Base-by-base conservation (phyloP, 176 grass and related monocot genomes). In the Canna indica region DNA sequence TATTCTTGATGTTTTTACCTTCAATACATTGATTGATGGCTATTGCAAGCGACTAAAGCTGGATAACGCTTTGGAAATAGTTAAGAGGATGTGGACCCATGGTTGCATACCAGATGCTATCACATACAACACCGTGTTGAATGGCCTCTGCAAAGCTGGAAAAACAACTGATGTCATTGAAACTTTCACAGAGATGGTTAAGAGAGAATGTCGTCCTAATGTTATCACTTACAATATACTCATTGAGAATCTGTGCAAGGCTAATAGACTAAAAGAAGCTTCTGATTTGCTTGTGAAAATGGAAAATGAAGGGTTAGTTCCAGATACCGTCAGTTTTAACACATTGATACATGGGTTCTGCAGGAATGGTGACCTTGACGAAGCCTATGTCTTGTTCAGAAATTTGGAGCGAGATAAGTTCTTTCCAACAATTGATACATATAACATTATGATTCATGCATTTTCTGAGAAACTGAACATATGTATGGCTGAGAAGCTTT, bases 1-100 rank as follows among this genome's bases (percentile, higher is more conserved):
- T 44, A 79, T 96, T 75, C 92, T 88, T 38, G 86, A 96, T 70
- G 69, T 83, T 36, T 96, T 91, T 78, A 96, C 88, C 73, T 96
- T 90, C 70, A 96, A 96, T 75, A 96, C 86, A 67, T 83, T 96
- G 78, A 87, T 91, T 48, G 81, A 96, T 77, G 93, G 88, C 34
- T 89, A 91, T 71, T 96, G 93, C 77, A 91, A 87, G 84, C 76
- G 61, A 76, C 73, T 96, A 75, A 83, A 83, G 71, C n/a, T 96
- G 67, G 75, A 90, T 28, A 67, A 75, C 73, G 93, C 88, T 83
- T 84, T 96, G 77, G 84, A 84, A 67, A 78, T 96, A 66, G 86
- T 96, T 71, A 80, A 82, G 64, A 88, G 88, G 73, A 90, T 96
- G 93, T 91, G 93, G 93, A 86, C 67, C 29, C 87, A 82, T 77